Evolutionary conservation across 495 filamentous ascomycete genomes (phyloP), one percentile per base, ranked within the genome.

Genomic region (Lasiosphaeris hirsuta): DNA sequence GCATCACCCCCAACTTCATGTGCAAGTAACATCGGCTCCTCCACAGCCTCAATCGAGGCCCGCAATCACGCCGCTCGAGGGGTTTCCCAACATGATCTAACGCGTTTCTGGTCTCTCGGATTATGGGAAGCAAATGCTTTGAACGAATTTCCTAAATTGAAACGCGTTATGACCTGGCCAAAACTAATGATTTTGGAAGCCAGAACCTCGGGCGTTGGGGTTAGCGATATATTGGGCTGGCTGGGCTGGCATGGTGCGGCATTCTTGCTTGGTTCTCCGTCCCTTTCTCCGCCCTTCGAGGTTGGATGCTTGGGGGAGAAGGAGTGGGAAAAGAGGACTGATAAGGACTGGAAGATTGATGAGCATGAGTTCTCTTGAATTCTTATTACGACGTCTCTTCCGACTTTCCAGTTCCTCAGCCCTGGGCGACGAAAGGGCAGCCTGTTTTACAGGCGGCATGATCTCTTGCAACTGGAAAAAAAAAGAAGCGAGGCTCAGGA

Each of bases 31-130:
- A 13, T 59, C 70, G 23, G 61, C 59, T 51, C 64, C 60, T 59
- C 58, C 67, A 30, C 70, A 71, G 43, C 57, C 67, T 34, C 67
- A 66, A 39, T 63, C 68, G 46, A 59, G 62, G 60, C 65, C 66
- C 51, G 40, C 61, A 1, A 59, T 73, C 56, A 61, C 58, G 51
- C 64, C 59, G 1, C 51, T 71, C 41, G 70, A 72, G 18, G 66
- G 64, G 38, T 62, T 66, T 19, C 60, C 71, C n/a, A 76, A 75
- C 61, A 78, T 78, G 73, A 76, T 76, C 48, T 78, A 68, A 56
- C 56, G 52, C 48, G 46, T 38, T 15, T 43, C 48, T 40, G 23
- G 38, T 18, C 35, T 43, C 52, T 30, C 23, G 23, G n/a, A 51
- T 37, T 17, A 19, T 7, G 14, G 14, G 1, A 36, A 51, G 9